A percentile compares a stretch with the other conserved stretches of the same genome.
phyloP scores from a whole-genome alignment of 176 grass and related monocot species.

The Carex scoparia region DNA sequence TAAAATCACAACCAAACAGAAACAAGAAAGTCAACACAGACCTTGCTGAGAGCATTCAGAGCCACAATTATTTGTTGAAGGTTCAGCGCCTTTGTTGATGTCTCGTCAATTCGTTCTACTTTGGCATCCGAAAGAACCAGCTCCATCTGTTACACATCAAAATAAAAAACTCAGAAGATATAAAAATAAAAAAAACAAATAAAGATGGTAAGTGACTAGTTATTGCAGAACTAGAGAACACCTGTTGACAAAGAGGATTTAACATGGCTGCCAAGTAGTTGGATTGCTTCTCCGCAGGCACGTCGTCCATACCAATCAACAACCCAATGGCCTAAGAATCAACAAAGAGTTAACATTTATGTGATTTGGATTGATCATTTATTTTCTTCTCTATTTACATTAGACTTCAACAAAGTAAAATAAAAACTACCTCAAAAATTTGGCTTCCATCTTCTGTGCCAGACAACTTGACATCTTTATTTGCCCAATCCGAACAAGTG shows the following conservation, averaged over 20 bases:
- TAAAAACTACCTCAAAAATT: constrained; percentile 68
- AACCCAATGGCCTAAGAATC: constrained; percentile 77
- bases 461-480: constrained; percentile 53
- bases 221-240: constrained; percentile 21
- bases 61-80: constrained; percentile 91
- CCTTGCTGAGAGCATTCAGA: constrained; percentile 93
- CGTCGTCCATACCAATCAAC: constrained; percentile 87
- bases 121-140: constrained; percentile 66
- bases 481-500: constrained; percentile 44
- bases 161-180: neutral
- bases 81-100: constrained; percentile 36
- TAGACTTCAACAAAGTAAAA: constrained; percentile 8
- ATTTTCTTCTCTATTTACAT: neutral
- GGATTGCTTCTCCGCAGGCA: constrained; percentile 70
- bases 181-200: neutral
- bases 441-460: constrained; percentile 94
- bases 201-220: neutral
- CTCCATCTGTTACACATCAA: constrained; percentile 50
- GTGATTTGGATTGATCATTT: neutral
- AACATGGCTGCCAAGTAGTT: constrained; percentile 75
- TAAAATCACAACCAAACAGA: constrained; percentile 22
- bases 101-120: constrained; percentile 56
- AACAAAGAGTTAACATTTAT: constrained; percentile 3
- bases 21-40: constrained; percentile 23
- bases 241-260: constrained; percentile 83